Percentiles rank a stretch among this genome's conserved stretches.
These are phyloP conservation scores for Backusella luteola DNA, from an alignment of 192 early-diverging fungal genomes.

Conservation along the genomic window DNA sequence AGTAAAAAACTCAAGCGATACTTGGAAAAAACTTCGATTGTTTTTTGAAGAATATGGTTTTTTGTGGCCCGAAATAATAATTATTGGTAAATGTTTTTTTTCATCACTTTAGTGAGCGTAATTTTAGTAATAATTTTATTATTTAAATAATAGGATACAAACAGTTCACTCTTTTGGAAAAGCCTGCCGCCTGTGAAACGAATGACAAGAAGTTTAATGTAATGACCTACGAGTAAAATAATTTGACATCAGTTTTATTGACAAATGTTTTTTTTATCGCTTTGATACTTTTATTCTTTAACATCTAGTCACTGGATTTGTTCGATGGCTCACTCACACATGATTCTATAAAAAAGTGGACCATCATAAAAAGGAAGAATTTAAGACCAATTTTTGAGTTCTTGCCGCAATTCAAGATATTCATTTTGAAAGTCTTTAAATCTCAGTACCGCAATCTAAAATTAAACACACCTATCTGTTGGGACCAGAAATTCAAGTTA, in stretches of 20 bases:
- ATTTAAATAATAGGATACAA: neutral
- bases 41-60: slow-evolving; percentile 6
- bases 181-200: neutral
- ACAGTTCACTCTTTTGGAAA: neutral
- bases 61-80: neutral
- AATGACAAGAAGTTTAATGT: neutral
- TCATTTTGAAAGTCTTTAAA: neutral
- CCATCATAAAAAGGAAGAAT: neutral
- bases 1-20: neutral
- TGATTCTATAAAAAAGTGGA: neutral
- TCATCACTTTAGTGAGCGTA: neutral
- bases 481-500: neutral
- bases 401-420: neutral
- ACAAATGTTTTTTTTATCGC: neutral
- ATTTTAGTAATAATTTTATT: neutral
- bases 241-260: neutral
- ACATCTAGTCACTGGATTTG: neutral
- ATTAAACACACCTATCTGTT: neutral
- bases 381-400: neutral
- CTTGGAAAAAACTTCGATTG: neutral
- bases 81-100: neutral
- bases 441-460: neutral
- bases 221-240: neutral
- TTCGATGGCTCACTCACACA: neutral
- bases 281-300: neutral